These are phyloP conservation scores for Vachellia pachyceras DNA, from an alignment of 306 rosid genomes.

Conservation along the genomic window DNA sequence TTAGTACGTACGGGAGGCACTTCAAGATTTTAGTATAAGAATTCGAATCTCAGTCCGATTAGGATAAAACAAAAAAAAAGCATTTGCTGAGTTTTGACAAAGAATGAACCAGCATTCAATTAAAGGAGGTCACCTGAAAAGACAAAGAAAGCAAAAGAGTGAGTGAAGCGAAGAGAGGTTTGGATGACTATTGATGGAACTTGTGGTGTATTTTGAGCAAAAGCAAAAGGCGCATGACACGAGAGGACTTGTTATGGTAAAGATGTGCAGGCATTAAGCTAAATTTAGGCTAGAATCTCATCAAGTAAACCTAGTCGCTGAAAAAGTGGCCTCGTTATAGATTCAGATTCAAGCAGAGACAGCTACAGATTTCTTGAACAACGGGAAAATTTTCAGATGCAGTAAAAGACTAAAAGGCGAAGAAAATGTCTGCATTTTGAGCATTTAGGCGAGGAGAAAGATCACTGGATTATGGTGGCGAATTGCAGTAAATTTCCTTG, in stretches of 20 bases:
- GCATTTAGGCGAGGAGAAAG: not conserved
- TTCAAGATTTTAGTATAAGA: not conserved
- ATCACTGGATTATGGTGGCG: conserved; percentile 21
- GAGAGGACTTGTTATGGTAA: conserved; percentile 34
- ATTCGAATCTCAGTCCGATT: not conserved
- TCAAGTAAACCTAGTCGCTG: conserved; percentile 21
- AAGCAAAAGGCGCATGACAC: conserved; percentile 18
- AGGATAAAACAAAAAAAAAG: not conserved
- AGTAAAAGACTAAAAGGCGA: not conserved
- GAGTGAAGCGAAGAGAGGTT: conserved; percentile 1
- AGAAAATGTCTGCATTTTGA: not conserved
- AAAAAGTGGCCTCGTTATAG: not conserved
- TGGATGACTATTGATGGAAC: conserved; percentile 43
- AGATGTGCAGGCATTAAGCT: conserved; percentile 48
- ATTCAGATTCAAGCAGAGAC: conserved; percentile 40
- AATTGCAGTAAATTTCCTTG: conserved; percentile 15
- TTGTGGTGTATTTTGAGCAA: not conserved
- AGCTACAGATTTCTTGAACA: not conserved
- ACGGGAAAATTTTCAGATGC: not conserved
- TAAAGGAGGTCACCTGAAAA: conserved; percentile 40
- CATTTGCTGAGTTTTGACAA: not conserved
- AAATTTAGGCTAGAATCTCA: conserved; percentile 43
- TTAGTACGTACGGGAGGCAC: not conserved
- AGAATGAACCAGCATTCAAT: conserved; percentile 48
- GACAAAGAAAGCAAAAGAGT: conserved; percentile 26